Base-by-base conservation (phyloP, 352 stramenopile species). In the Thalassiosira delicatula region DNA sequence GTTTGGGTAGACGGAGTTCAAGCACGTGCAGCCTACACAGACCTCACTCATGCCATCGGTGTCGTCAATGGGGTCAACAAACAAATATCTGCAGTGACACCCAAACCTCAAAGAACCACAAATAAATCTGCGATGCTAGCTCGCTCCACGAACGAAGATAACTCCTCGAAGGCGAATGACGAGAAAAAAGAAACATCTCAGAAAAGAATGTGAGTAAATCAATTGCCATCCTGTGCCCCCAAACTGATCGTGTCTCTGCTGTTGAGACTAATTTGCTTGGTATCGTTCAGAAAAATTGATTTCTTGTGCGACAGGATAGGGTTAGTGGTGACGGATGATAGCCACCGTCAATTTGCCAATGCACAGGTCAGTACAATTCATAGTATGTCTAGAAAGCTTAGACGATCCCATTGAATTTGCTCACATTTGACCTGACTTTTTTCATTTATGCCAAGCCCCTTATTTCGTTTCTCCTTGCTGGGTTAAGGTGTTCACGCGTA, bases 271-370 rank as follows among this genome's bases (percentile, higher is more conserved):
- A n/a, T n/a, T n/a, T n/a, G n/a, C n/a, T n/a, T n/a, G n/a, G n/a
- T n/a, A n/a, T n/a, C 9, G 11, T 11, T 11, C 17, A 60, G 42
- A 62, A 77, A 68, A 25, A 72, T 81, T 62, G 63, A 70, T 19
- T 54, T 63, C 14, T 37, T 83, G n/a, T 84, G 63, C 53, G 65
- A 80, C 42, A 79, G 83, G 7, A 71, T 88, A 5, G 60, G 27
- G 27, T 32, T 90, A 44, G 27, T 87, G n/a, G 53, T 90, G 14
- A 69, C 73, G 51, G 76, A 89, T 46, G 77, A 89, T 35, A 90
- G 82, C 71, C 62, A 79, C n/a, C 76, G 90, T n/a, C 90, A 94
- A 73, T 94, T 94, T 83, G 78, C 80, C 17, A 82, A 76, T 49
- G 72, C 75, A 53, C 86, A 92, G 67, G 86, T 81, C 11, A 81